Evolutionary conservation across 139 green algal genomes (phyloP).

Genomic region (Prasinococcaceae sp.): DNA sequence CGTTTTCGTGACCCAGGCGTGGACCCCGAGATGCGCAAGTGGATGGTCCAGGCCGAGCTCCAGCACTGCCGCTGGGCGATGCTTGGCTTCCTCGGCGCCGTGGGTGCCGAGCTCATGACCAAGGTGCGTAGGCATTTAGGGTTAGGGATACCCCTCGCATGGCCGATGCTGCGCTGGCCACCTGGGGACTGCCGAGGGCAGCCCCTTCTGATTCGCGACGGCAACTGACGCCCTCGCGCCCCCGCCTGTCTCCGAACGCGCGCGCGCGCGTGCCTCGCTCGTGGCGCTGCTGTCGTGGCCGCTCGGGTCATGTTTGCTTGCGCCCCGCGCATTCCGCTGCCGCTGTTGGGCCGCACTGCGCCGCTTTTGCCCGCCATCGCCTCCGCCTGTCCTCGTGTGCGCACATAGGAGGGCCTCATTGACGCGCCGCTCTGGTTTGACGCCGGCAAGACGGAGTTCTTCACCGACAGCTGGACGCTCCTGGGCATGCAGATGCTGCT

Average conservation of each 20-base stretch:
- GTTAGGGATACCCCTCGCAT: neutral
- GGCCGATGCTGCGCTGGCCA: neutral
- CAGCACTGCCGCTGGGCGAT: slow-evolving; percentile 35
- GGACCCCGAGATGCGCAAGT: slow-evolving; percentile 24
- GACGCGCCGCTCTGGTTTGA: slow-evolving; percentile 21
- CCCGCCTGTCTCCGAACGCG: too few relatives aligned
- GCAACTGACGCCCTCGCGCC: too few relatives aligned
- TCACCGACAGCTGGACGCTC: slow-evolving; percentile 20
- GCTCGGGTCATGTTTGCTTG: too few relatives aligned
- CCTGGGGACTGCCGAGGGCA: too few relatives aligned
- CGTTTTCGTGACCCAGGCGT: slow-evolving; percentile 3
- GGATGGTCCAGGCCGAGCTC: slow-evolving; percentile 37
- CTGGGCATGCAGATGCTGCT: slow-evolving; percentile 29
- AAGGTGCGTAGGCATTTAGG: neutral
- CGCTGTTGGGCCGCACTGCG: too few relatives aligned
- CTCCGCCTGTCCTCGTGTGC: neutral
- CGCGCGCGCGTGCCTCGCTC: too few relatives aligned
- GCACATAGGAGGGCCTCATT: slow-evolving; percentile 3
- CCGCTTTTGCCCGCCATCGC: neutral
- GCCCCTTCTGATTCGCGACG: too few relatives aligned
- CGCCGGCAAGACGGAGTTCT: slow-evolving; percentile 21
- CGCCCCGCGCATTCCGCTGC: too few relatives aligned
- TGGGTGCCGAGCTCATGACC: slow-evolving; percentile 26
- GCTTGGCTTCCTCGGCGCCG: slow-evolving; percentile 28
- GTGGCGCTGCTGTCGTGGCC: too few relatives aligned